A percentile compares a stretch with the other conserved stretches of the same genome.
Evolutionary conservation across 352 stramenopile species (phyloP).

Genomic region (Globisporangium perplexum): DNA sequence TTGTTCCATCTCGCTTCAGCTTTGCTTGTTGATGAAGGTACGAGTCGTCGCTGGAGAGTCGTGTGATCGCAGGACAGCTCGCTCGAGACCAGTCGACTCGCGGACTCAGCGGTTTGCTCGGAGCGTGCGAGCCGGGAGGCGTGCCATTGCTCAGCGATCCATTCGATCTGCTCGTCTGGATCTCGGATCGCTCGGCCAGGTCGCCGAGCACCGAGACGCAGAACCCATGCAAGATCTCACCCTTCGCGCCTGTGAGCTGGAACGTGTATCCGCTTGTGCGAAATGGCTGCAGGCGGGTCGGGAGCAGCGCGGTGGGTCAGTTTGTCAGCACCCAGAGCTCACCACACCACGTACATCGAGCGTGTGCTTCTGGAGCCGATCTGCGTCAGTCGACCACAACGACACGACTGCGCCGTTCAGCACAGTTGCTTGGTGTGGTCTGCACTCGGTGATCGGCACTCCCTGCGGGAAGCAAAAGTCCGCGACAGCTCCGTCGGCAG

Average conservation of each 20-base stretch:
- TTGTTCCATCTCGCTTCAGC: conserved; percentile 1
- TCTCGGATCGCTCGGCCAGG: conserved; percentile 15
- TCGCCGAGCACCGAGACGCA: conserved; percentile 64
- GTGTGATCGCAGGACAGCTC: conserved; percentile 20
- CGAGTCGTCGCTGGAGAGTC: conserved; percentile 8
- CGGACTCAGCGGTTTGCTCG: conserved; percentile 18
- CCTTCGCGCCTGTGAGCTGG: conserved; percentile 77
- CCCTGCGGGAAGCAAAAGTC: conserved; percentile 82
- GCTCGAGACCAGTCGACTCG: conserved; percentile 20
- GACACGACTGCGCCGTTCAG: conserved; percentile 54
- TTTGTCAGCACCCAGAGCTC: background rate
- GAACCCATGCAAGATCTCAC: conserved; percentile 76
- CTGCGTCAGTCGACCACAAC: conserved; percentile 63
- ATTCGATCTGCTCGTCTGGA: background rate
- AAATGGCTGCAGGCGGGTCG: conserved; percentile 24
- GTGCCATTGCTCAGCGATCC: background rate
- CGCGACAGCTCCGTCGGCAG: conserved; percentile 45
- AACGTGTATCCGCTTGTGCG: conserved; percentile 75
- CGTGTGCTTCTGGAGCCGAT: conserved; percentile 52
- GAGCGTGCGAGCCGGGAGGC: background rate
- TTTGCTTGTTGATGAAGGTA: conserved; percentile 7
- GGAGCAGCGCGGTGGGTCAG: background rate
- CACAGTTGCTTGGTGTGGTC: conserved; percentile 35
- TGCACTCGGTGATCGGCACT: conserved; percentile 57
- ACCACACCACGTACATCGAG: conserved; percentile 51